Percentiles rank a stretch among this genome's conserved stretches.
Conservation (phyloP, 1,139 yeast genomes). For the Hemisphaericaspora lyxosophila region DNA sequence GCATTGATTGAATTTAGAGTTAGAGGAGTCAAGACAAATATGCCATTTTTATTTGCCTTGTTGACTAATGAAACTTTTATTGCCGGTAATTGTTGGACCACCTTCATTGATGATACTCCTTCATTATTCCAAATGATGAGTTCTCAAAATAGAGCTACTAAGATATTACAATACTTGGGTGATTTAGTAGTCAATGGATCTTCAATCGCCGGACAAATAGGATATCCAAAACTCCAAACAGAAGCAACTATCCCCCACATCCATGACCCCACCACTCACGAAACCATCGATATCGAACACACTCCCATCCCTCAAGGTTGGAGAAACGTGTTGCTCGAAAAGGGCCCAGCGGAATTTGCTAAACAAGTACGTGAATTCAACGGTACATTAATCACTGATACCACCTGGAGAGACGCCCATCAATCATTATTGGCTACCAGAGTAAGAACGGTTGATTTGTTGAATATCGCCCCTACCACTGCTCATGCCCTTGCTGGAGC, state of each 20-base stretch:
- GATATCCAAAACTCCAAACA: conserved; percentile 75
- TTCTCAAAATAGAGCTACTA: conserved; percentile 96
- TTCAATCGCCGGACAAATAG: conserved; percentile 91
- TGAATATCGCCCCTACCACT: conserved; percentile 91
- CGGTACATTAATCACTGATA: conserved; percentile 93
- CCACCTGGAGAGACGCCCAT: conserved; percentile 99
- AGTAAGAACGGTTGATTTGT: conserved; percentile 88
- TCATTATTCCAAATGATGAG: conserved; percentile 90
- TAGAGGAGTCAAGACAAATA: conserved; percentile 98
- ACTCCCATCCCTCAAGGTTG: conserved; percentile 74
- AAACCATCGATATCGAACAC: conserved; percentile 55
- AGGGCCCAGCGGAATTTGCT: conserved; percentile 90
- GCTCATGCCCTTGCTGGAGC: conserved; percentile 89
- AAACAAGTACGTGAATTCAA: conserved; percentile 77
- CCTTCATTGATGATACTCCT: conserved; percentile 98
- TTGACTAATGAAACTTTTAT: conserved; percentile 91
- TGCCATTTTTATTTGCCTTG: conserved; percentile 91
- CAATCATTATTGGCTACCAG: conserved; percentile 98
- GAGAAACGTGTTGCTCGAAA: conserved; percentile 80
- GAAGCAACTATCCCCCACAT: conserved; percentile 76
- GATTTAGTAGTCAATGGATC: conserved; percentile 95
- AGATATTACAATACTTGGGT: conserved; percentile 82
- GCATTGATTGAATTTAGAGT: conserved; percentile 96
- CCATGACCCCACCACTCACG: conserved; percentile 57
- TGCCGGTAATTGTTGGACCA: conserved; percentile 92